phyloP scores from a whole-genome alignment of 352 stramenopile species.

The Phytopythium boreale region DNA sequence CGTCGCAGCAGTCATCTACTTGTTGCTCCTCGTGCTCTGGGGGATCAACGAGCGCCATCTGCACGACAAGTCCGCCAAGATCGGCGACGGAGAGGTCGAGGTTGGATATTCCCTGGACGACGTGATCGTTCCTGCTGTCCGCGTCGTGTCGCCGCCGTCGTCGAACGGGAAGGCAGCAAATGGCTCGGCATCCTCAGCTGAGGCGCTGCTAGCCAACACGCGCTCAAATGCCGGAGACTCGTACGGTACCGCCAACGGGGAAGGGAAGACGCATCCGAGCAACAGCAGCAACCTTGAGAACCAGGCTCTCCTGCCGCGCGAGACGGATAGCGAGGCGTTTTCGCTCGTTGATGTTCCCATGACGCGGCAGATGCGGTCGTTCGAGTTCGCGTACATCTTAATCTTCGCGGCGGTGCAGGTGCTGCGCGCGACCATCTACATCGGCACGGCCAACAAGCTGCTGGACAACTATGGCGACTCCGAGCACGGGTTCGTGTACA shows the following conservation, averaged over 20 bases:
- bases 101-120: constrained; percentile 11
- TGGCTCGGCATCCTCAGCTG: background rate
- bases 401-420: constrained; percentile 71
- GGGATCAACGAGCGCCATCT: constrained; percentile 67
- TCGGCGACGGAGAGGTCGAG: constrained; percentile 12
- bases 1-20: constrained; percentile 46
- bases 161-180: constrained; percentile 9
- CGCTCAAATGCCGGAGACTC: constrained; percentile 13
- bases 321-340: constrained; percentile 22
- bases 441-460: constrained; percentile 84
- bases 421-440: constrained; percentile 79
- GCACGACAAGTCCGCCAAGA: constrained; percentile 14
- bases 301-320: constrained; percentile 7
- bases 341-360: constrained; percentile 57
- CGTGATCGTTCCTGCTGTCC: background rate
- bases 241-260: constrained; percentile 22
- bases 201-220: constrained; percentile 28
- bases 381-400: constrained; percentile 80
- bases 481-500: constrained; percentile 65
- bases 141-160: background rate
- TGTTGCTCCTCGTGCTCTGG: constrained; percentile 68
- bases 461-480: constrained; percentile 80
- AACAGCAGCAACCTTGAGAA: constrained; percentile 11
- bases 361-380: constrained; percentile 61
- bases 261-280: constrained; percentile 22